Evolutionary conservation across 441 rosid genomes (phyloP), one percentile per base, ranked within the genome.

Genomic region (Manihot esculenta): DNA sequence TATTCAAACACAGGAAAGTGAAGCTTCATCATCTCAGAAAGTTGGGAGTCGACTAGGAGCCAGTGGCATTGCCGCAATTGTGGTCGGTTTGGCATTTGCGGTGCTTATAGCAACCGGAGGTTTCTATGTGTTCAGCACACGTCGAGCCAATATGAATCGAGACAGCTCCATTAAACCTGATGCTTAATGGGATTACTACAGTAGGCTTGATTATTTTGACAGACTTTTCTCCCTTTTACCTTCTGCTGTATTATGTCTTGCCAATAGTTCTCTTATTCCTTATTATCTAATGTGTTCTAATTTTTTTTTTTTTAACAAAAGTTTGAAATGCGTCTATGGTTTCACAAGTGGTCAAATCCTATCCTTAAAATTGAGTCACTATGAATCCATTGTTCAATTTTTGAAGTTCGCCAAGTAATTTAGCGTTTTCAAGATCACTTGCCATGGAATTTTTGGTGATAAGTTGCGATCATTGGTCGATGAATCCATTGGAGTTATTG

Each of bases 51-150:
- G 69, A 68, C 64, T 87, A 17, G 86, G 89, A 49, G 85, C 84
- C 26, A 80, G 83, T 30, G 81, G 85, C 38, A 66, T 81, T 72
- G 85, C 78, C 0, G 88, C 80, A 78, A 77, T 88, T 74, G 79
- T 88, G 77, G 51, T 87, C 38, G 94, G 87, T 61, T 74, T 80
- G 38, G 87, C 78, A 33, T 80, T 86, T 71, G 78, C 74, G 8
- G 83, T 77, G 76, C 51, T 84, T 42, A 14, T 79, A 42, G 80
- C 84, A 1, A 68, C 84, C 83, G 83, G 82, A 3, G 83, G 64
- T 38, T 84, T 76, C 67, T 56, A 78, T 68, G 83, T 80, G 12
- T 72, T 58, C 18, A 62, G 68, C 68, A 73, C 71, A 1, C 87
- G 85, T 12, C 72, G 79, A 30, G 76, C 71, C 64, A 82, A 85